These are phyloP conservation scores for Phytophthora citricola DNA, from an alignment of 352 stramenopile species.

Conservation along the genomic window DNA sequence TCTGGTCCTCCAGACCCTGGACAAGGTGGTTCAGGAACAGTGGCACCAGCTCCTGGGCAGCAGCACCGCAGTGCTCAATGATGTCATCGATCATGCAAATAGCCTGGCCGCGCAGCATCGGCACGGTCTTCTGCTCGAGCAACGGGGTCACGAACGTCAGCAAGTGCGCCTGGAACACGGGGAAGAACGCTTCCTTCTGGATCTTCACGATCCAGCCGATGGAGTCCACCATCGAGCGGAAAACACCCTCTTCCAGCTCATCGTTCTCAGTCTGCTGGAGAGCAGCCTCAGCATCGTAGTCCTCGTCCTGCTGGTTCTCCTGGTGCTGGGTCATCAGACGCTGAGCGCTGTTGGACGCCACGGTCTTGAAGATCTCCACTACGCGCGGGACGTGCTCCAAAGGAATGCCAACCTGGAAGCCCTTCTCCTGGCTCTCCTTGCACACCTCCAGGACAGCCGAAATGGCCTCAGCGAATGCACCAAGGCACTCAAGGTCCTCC, in stretches of 20 bases:
- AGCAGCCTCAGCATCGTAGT: slow-evolving; percentile 82
- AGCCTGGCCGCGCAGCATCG: slow-evolving; percentile 76
- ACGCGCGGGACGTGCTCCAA: slow-evolving; percentile 74
- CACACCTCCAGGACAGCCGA: slow-evolving; percentile 81
- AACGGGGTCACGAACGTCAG: slow-evolving; percentile 73
- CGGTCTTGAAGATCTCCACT: slow-evolving; percentile 73
- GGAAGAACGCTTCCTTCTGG: slow-evolving; percentile 81
- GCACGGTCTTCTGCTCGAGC: slow-evolving; percentile 61
- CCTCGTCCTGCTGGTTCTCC: slow-evolving; percentile 78
- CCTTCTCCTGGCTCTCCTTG: slow-evolving; percentile 83
- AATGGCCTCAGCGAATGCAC: slow-evolving; percentile 76
- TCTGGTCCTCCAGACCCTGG: slow-evolving; percentile 72
- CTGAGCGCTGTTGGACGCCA: slow-evolving; percentile 71
- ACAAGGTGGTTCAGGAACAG: slow-evolving; percentile 78
- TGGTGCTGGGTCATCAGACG: slow-evolving; percentile 64
- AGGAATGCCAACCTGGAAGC: slow-evolving; percentile 70
- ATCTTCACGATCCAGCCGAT: slow-evolving; percentile 89
- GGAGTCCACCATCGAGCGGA: slow-evolving; percentile 84
- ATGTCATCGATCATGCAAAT: slow-evolving; percentile 92
- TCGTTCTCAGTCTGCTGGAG: slow-evolving; percentile 73
- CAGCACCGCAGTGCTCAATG: slow-evolving; percentile 82
- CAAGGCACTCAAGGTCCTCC: slow-evolving; percentile 81
- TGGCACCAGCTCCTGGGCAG: slow-evolving; percentile 76
- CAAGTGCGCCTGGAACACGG: slow-evolving; percentile 74
- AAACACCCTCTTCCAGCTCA: slow-evolving; percentile 79